Percentiles rank a stretch among this genome's conserved stretches.
phyloP scores from a whole-genome alignment of 1,284 basidiomycete species.

The Abortiporus biennis region DNA sequence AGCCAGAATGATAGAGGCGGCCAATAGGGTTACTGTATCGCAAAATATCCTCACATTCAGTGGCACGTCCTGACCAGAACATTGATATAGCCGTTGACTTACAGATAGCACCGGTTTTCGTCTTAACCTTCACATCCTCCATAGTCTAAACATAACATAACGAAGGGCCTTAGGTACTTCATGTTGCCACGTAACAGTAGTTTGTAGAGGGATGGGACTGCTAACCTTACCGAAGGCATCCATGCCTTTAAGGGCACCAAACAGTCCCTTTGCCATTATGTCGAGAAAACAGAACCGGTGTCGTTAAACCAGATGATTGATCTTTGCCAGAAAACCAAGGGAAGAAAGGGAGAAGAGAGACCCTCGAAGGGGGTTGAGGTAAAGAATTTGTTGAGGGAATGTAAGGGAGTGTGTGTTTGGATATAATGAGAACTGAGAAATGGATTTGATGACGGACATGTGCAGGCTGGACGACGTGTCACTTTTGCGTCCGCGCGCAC shows the following conservation, averaged over 20 bases:
- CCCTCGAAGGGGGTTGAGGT: conserved; percentile 17
- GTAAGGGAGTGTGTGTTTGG: conserved; percentile 7
- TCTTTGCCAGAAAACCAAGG: conserved; percentile 8
- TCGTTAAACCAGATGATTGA: conserved; percentile 19
- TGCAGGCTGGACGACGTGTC: conserved; percentile 13
- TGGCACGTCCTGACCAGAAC: conserved; percentile 1
- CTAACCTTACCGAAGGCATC: conserved; percentile 97
- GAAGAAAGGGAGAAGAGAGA: conserved; percentile 20
- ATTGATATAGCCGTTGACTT: too few relatives aligned
- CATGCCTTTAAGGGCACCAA: conserved; percentile 73
- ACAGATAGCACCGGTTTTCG: conserved; percentile 88
- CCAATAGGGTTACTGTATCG: conserved; percentile 80
- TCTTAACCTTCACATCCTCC: conserved; percentile 98
- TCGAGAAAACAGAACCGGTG: conserved; percentile 13
- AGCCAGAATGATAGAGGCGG: conserved; percentile 86
- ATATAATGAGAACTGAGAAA: conserved; percentile 2
- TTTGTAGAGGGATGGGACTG: conserved; percentile 4
- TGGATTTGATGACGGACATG: conserved; percentile 4
- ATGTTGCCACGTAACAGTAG: background rate
- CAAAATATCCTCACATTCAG: conserved; percentile 1
- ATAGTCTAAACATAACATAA: conserved; percentile 60
- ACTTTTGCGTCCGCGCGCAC: conserved; percentile 7
- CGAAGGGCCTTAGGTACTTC: conserved; percentile 9
- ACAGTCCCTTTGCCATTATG: conserved; percentile 63
- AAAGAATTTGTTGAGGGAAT: conserved; percentile 5